Conservation (phyloP, 306 rosid genomes). For the Alnus glutinosa region DNA sequence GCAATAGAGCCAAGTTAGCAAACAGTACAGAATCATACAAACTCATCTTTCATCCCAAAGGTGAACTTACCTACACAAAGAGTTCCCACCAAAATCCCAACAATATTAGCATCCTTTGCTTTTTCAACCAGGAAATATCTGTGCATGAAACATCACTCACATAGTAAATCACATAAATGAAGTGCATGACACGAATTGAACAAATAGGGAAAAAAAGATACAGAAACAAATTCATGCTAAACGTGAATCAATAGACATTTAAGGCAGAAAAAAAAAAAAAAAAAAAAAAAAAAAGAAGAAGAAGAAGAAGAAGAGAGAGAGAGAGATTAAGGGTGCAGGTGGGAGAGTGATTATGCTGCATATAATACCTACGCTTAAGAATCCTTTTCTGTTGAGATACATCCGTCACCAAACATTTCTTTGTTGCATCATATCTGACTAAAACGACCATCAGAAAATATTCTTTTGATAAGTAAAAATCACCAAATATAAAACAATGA, state of each 20-base stretch:
- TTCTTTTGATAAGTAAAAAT: constrained; percentile 13
- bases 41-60: not conserved
- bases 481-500: constrained; percentile 32
- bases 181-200: not conserved
- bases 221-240: not conserved
- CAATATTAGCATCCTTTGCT: constrained; percentile 90
- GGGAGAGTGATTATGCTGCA: constrained; percentile 15
- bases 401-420: constrained; percentile 59
- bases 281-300: not conserved
- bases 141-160: constrained; percentile 42
- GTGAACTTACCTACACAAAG: constrained; percentile 78
- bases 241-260: not conserved
- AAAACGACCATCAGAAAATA: constrained; percentile 46
- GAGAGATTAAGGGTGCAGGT: not conserved
- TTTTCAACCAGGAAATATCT: constrained; percentile 93
- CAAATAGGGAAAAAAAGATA: not conserved
- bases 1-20: not conserved
- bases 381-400: constrained; percentile 77
- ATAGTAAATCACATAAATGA: constrained; percentile 7
- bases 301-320: not conserved
- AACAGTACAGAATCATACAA: not conserved
- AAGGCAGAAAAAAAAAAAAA: not conserved
- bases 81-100: constrained; percentile 92
- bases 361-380: constrained; percentile 80
- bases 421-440: constrained; percentile 84